Evolutionary conservation across 2,329 filamentous ascomycete genomes (phyloP), one percentile per base, ranked within the genome.

Genomic region (Penicillium sp.): DNA sequence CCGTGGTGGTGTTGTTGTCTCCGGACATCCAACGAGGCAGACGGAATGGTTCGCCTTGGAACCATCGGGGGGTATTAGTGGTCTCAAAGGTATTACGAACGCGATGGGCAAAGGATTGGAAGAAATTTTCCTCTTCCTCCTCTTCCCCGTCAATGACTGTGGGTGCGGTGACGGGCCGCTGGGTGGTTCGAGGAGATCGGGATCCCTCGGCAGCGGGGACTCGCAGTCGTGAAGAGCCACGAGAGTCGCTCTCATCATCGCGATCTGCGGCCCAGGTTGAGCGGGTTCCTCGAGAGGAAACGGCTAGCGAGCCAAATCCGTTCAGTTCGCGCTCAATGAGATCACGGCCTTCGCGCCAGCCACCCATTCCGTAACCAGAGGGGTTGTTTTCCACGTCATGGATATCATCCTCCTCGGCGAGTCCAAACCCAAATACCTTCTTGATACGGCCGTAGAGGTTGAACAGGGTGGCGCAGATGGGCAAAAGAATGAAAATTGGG

Each of bases 71-170:
- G 29, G 88, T 83, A 52, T 92, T 89, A 2, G 91, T 83, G 0
- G 87, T 89, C 59, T 98, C 93, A 52, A 98, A 86, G 0, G 95
- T 98, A 69, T 99, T 99, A 75, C 88, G 90, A 66, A 99, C 87
- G 35, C 93, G 84, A 70, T 96, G 90, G 0, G 90, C 87, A 59
- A 98, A 86, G 33, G 89, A 88, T 63, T 90, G 84, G 69, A 98
- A 92, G 73, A 96, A 91, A 63, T 88, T 91, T 54, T 91, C 90
- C 14, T 92, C 87, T 31, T 90, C 88, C 1, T 84, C 88, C 1
- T 85, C 81, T n/a, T 84, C 83, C 8, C 83, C 82, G 0, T 84
- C 82, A 21, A 82, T 73, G 29, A 78, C 74, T 63, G 27, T 74
- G 68, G 54, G 69, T 64, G 70, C 56, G 66, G 71, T 61, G 52